These are phyloP conservation scores for Canariomyces notabilis DNA, from an alignment of 2,329 filamentous ascomycete genomes.

Conservation along the genomic window DNA sequence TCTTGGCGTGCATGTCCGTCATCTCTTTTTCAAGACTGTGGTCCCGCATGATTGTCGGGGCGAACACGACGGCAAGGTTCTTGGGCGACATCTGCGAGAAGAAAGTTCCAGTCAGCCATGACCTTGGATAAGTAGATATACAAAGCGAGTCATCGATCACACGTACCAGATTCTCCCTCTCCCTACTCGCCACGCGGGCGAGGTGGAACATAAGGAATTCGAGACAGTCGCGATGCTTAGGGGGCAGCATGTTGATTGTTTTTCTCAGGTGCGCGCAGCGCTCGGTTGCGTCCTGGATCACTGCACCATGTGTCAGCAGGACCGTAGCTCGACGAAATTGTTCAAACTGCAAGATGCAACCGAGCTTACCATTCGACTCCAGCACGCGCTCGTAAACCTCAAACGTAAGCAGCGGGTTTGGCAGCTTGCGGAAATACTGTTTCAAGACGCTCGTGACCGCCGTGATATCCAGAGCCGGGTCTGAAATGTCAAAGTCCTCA, in stretches of 20 bases:
- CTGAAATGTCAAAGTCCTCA: conserved; percentile 85
- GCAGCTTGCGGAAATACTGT: conserved; percentile 94
- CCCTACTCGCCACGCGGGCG: conserved; percentile 74
- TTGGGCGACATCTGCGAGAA: conserved; percentile 77
- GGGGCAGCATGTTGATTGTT: conserved; percentile 73
- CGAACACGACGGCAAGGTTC: conserved; percentile 95
- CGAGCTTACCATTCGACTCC: conserved; percentile 65
- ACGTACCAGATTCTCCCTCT: conserved; percentile 76
- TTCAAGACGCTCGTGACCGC: conserved; percentile 93
- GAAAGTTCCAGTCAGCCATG: too few species aligned
- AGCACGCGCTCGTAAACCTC: conserved; percentile 87
- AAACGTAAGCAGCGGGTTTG: conserved; percentile 82
- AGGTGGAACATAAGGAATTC: conserved; percentile 95
- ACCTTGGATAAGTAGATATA: too few species aligned
- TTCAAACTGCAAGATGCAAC: not conserved
- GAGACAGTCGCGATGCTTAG: conserved; percentile 79
- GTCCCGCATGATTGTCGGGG: conserved; percentile 94
- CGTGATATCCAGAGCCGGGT: conserved; percentile 90
- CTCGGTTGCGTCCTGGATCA: conserved; percentile 59
- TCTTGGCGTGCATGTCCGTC: conserved; percentile 92
- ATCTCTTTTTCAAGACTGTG: conserved; percentile 87
- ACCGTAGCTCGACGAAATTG: not conserved
- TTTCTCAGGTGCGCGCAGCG: conserved; percentile 66
- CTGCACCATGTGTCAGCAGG: conserved; percentile 36
- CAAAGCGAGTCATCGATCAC: not conserved